Evolutionary conservation across 495 filamentous ascomycete genomes (phyloP).

Genomic region (Sordaria brevicollis): DNA sequence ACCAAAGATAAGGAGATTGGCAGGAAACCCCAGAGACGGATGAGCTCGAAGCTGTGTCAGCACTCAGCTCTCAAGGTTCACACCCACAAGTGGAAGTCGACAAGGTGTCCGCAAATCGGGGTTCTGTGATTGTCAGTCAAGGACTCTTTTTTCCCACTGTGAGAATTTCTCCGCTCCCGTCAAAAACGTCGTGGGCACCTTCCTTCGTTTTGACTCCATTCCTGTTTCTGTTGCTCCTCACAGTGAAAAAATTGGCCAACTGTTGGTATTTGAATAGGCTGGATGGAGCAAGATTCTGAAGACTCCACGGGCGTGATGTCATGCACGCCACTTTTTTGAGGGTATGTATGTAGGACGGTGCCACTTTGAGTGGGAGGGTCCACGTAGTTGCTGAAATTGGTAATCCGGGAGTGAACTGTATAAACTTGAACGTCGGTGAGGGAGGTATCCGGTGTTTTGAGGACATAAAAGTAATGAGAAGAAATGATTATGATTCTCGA

Average conservation of each 20-base stretch:
- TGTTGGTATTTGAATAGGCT: too few species aligned
- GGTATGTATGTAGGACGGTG: too few species aligned
- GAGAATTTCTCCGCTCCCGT: too few species aligned
- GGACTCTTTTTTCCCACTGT: background rate
- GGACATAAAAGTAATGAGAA: background rate
- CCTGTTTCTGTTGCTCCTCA: too few species aligned
- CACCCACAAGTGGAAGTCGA: too few species aligned
- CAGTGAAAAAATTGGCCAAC: too few species aligned
- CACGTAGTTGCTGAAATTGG: background rate
- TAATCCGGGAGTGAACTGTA: background rate
- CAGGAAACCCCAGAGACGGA: too few species aligned
- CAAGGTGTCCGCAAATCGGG: background rate
- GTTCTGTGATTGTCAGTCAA: too few species aligned
- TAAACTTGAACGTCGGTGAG: background rate
- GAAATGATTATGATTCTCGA: background rate
- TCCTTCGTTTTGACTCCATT: too few species aligned
- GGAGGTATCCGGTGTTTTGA: background rate
- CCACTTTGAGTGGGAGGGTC: background rate
- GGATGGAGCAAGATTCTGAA: too few species aligned
- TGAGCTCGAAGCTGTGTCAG: background rate
- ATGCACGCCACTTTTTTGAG: background rate
- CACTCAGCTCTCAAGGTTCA: background rate
- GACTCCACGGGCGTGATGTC: background rate
- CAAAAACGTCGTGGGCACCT: too few species aligned
- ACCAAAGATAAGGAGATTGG: background rate